Conservation (phyloP, 1,284 basidiomycete genomes). For the Thecaphora thlaspeos region DNA sequence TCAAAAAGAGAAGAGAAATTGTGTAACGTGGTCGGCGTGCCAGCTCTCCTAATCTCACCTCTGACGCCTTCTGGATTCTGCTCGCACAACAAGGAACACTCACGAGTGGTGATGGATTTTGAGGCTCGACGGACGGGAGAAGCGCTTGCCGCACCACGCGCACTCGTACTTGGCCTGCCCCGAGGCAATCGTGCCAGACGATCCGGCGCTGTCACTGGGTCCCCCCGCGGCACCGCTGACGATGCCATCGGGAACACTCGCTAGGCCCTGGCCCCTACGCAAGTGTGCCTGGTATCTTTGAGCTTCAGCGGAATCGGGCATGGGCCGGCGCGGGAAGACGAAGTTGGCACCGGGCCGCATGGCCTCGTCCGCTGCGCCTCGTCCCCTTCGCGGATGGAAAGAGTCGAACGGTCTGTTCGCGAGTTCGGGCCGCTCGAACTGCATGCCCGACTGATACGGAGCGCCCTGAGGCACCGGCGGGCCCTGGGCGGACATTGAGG, state of each 20-base stretch:
- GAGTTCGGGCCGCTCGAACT: not conserved
- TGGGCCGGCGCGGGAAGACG: conserved; percentile 30
- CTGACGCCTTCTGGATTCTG: no score
- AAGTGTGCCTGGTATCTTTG: conserved; percentile 33
- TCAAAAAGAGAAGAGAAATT: no score
- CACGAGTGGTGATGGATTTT: conserved; percentile 52
- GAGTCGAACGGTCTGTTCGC: conserved; percentile 22
- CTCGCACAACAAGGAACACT: no score
- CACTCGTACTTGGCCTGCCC: conserved; percentile 52
- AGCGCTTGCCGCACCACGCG: conserved; percentile 50
- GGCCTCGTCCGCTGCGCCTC: conserved; percentile 24
- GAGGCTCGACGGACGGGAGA: conserved; percentile 51
- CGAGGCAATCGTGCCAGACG: conserved; percentile 28
- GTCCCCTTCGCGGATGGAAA: conserved; percentile 30
- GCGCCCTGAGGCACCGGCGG: not conserved
- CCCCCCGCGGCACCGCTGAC: conserved; percentile 21
- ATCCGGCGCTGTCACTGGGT: conserved; percentile 20
- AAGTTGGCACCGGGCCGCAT: conserved; percentile 21
- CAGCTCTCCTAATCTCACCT: no score
- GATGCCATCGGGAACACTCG: conserved; percentile 28
- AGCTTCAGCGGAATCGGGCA: conserved; percentile 27
- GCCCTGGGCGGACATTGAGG: not conserved
- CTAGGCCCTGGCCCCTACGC: conserved; percentile 22
- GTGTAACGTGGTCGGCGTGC: not conserved
- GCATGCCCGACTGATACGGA: not conserved